Evolutionary conservation across 2,329 filamentous ascomycete species (phyloP).

Genomic region (Trichoderma guizhouense): DNA sequence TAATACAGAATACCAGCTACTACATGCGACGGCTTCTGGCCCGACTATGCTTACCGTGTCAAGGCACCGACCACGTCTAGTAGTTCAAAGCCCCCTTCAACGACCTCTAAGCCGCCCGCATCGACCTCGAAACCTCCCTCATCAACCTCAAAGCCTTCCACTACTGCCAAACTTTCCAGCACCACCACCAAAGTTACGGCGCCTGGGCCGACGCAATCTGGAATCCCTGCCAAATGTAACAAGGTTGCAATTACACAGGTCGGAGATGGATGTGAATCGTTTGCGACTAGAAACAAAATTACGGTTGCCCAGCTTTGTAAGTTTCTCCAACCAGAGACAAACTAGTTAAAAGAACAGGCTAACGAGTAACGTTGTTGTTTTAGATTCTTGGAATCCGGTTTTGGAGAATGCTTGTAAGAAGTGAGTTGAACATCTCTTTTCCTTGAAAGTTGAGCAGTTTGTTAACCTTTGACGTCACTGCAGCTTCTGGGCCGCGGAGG

Average conservation of each 20-base stretch:
- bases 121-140: neutral
- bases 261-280: neutral
- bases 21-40: neutral
- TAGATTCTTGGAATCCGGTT: neutral
- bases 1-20: neutral
- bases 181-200: neutral
- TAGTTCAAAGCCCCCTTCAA: neutral
- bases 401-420: neutral
- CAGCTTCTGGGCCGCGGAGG: neutral
- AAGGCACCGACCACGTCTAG: neutral
- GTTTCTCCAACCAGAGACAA: neutral
- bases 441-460: neutral
- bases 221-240: neutral
- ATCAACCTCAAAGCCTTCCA: neutral
- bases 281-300: neutral
- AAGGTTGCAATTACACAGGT: neutral
- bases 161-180: neutral
- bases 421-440: neutral
- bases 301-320: neutral
- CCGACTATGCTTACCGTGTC: neutral
- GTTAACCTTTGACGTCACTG: neutral
- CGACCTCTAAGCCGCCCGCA: neutral
- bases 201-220: neutral
- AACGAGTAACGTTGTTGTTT: neutral
- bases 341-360: neutral